Percentiles rank a stretch among this genome's conserved stretches.
These are phyloP conservation scores for Endoconidiophora laricicola DNA, from an alignment of 2,329 filamentous ascomycete species.

Conservation along the genomic window DNA sequence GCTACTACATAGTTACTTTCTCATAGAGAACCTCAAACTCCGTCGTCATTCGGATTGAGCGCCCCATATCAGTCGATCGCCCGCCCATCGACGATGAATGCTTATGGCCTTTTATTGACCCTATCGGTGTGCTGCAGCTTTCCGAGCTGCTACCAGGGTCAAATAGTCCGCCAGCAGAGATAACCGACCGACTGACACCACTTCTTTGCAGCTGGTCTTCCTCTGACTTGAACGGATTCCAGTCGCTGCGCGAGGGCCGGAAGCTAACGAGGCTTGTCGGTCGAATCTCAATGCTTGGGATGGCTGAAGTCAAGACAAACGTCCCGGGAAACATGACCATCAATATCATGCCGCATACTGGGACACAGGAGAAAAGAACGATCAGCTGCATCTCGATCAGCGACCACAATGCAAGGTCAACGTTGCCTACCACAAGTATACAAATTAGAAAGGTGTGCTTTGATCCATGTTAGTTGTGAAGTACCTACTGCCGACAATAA, in stretches of 20 bases:
- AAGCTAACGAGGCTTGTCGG: background rate
- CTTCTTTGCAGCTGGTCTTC: background rate
- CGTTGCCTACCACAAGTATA: no score
- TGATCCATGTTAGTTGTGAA: no score
- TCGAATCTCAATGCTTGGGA: background rate
- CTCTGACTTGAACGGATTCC: background rate
- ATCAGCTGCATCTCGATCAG: background rate
- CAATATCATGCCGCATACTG: background rate
- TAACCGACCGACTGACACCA: background rate
- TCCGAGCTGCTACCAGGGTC: background rate
- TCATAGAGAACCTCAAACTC: conserved; percentile 5
- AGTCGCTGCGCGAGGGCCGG: background rate
- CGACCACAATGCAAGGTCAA: conserved; percentile 1
- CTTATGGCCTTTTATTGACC: background rate
- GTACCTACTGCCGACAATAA: no score
- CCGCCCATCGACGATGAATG: background rate
- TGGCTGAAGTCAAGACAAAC: background rate
- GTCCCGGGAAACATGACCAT: conserved; percentile 1
- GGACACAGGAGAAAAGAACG: background rate
- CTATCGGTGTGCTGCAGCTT: background rate
- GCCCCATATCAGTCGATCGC: background rate
- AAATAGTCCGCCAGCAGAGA: background rate
- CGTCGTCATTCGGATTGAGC: background rate
- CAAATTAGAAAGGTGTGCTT: no score
- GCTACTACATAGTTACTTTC: background rate